These are phyloP conservation scores for Neostapfia colusana DNA, from an alignment of 176 grass and related monocot species.

Conservation along the genomic window DNA sequence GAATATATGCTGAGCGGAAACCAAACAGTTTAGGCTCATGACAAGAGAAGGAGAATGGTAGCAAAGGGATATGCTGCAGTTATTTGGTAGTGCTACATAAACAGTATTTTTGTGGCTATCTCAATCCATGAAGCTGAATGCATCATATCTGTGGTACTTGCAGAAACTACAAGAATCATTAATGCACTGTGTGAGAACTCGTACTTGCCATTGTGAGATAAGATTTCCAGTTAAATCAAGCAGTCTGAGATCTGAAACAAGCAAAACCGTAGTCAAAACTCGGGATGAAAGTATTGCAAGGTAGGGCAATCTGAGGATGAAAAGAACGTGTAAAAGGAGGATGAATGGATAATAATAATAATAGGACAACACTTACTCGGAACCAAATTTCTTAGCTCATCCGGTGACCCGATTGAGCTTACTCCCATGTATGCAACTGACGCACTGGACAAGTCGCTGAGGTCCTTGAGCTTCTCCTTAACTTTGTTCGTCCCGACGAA, in stretches of 20 bases:
- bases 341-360: background rate
- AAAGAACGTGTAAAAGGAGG: background rate
- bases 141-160: background rate
- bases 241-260: slow-evolving; percentile 75
- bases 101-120: background rate
- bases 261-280: slow-evolving; percentile 21
- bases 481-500: slow-evolving; percentile 80
- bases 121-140: background rate
- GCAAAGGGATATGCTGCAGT: slow-evolving; percentile 4
- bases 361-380: slow-evolving; percentile 45
- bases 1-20: slow-evolving; percentile 61
- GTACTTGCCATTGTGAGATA: slow-evolving; percentile 83
- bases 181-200: background rate
- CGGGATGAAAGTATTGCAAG: background rate
- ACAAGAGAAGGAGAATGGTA: background rate
- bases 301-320: background rate
- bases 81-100: background rate
- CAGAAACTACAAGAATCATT: slow-evolving; percentile 6
- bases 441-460: slow-evolving; percentile 56
- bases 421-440: slow-evolving; percentile 85
- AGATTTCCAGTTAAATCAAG: slow-evolving; percentile 98
- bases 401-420: slow-evolving; percentile 49
- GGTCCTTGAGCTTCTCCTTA: slow-evolving; percentile 82
- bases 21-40: slow-evolving; percentile 17
- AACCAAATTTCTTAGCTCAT: slow-evolving; percentile 65